Evolutionary conservation across 371 early-diverging fungal species (phyloP), one percentile per base, ranked within the genome.

Genomic region (Amoeboaphelidium protococcarum): DNA sequence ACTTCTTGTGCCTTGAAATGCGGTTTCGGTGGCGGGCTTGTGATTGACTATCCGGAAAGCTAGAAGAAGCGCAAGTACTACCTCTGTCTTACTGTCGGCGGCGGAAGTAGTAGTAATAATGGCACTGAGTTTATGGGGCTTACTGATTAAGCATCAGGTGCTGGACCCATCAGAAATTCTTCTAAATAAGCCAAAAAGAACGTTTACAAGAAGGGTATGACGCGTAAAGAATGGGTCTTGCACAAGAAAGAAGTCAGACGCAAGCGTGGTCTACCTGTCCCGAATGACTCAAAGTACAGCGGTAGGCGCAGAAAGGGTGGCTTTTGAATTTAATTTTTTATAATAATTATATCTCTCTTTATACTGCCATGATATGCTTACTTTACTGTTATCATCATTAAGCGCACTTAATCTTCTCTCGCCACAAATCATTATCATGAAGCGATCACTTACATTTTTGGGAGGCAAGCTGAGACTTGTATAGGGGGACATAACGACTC

Each of bases 31-130:
- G 98, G 98, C 45, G 97, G 98, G 51, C 58, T 98, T 4, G 78
- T 96, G 1, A 76, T 95, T 12, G 98, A 99, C 59, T 92, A 82
- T 56, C 95, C 92, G 40, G 89, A 95, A 61, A 82, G 82, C 2
- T 79, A 87, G 50, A 94, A 87, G 59, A 92, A 94, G 12, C 83
- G 82, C 52, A 97, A 98, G 64, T 85, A 83, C 54, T 98, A 79
- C 56, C 63, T 98, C 25, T 89, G 92, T 57, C 59, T 98, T 48
- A 86, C 89, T 68, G 88, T 90, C 0, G 96, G 96, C 22, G 75
- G 66, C 52, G 69, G 49, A 3, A 57, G 52, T 25, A 52, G 52
- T 40, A 70, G 26, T n/a, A n/a, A n/a, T n/a, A n/a, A n/a, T n/a
- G n/a, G n/a, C n/a, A n/a, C n/a, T n/a, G n/a, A n/a, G n/a, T n/a